These are phyloP conservation scores for Linum lewisii DNA, from an alignment of 345 rosid species.

Conservation along the genomic window DNA sequence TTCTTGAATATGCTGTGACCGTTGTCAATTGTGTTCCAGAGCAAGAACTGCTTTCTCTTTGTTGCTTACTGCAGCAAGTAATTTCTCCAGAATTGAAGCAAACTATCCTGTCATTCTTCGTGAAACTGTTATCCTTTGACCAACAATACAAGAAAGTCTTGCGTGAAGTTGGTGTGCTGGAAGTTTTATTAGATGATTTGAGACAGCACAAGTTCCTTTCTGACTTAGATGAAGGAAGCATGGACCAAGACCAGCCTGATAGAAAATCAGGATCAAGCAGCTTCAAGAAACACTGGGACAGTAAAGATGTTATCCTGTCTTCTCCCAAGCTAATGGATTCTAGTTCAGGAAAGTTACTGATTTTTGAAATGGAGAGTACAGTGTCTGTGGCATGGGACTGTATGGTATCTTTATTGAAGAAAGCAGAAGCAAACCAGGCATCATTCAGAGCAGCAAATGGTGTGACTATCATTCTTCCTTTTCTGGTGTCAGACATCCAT, in stretches of 20 bases:
- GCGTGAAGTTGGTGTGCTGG: slow-evolving; percentile 95
- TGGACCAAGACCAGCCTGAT: slow-evolving; percentile 38
- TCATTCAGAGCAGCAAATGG: slow-evolving; percentile 89
- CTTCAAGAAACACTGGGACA: slow-evolving; percentile 77
- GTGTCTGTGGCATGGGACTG: slow-evolving; percentile 93
- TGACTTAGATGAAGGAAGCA: slow-evolving; percentile 51
- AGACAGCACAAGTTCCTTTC: slow-evolving; percentile 86
- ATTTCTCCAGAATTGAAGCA: slow-evolving; percentile 84
- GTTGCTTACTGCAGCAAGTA: slow-evolving; percentile 97
- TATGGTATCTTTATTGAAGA: slow-evolving; percentile 81
- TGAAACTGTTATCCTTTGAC: slow-evolving; percentile 93
- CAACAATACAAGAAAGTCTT: slow-evolving; percentile 96
- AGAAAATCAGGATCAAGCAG: slow-evolving; percentile 61
- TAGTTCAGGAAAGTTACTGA: slow-evolving; percentile 65
- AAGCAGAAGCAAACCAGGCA: slow-evolving; percentile 84
- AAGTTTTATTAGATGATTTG: slow-evolving; percentile 87
- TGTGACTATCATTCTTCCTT: slow-evolving; percentile 72
- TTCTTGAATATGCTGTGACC: slow-evolving; percentile 97
- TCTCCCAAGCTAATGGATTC: slow-evolving; percentile 88
- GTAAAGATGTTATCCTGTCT: slow-evolving; percentile 76
- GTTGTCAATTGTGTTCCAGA: slow-evolving; percentile 98
- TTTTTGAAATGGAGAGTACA: slow-evolving; percentile 78
- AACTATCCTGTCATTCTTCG: slow-evolving; percentile 85
- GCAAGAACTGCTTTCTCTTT: slow-evolving; percentile 93
- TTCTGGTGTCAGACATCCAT: slow-evolving; percentile 68